Conservation (phyloP, 2,329 filamentous ascomycete genomes). For the Cercospora sp. region DNA sequence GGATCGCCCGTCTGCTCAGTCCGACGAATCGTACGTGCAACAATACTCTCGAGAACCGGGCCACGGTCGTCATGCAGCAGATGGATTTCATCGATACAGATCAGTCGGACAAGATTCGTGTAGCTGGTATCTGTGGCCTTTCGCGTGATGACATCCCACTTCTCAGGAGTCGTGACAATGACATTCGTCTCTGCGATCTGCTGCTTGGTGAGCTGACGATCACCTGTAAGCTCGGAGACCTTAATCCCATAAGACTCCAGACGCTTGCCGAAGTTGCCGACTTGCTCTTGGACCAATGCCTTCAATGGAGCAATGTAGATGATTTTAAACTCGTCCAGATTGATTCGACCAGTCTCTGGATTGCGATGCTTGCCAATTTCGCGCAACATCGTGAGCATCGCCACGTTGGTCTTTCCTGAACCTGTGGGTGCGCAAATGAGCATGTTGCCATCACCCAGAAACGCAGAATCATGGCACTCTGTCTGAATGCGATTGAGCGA, state of each 20-base stretch:
- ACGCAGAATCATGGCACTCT: slow-evolving; percentile 86
- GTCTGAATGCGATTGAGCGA: slow-evolving; percentile 95
- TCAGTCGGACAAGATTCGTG: slow-evolving; percentile 90
- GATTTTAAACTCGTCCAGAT: slow-evolving; percentile 96
- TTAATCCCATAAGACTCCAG: slow-evolving; percentile 87
- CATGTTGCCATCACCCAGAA: slow-evolving; percentile 94
- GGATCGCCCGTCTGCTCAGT: slow-evolving; percentile 93
- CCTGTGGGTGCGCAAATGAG: slow-evolving; percentile 96
- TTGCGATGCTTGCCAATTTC: slow-evolving; percentile 96
- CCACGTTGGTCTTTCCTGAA: slow-evolving; percentile 97
- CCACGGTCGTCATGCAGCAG: slow-evolving; percentile 95
- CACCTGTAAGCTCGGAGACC: slow-evolving; percentile 94
- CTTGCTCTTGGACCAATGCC: slow-evolving; percentile 94
- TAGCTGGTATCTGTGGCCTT: slow-evolving; percentile 97
- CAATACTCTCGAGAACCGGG: slow-evolving; percentile 94
- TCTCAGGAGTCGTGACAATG: slow-evolving; percentile 97
- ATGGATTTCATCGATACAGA: slow-evolving; percentile 98
- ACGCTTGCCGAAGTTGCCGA: slow-evolving; percentile 92
- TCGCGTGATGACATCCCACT: slow-evolving; percentile 98
- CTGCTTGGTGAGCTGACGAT: slow-evolving; percentile 96
- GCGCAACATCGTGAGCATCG: slow-evolving; percentile 92
- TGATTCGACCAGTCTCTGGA: slow-evolving; percentile 84
- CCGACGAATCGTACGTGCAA: slow-evolving; percentile 87
- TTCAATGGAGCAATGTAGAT: slow-evolving; percentile 96
- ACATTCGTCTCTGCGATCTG: slow-evolving; percentile 97